These are phyloP conservation scores for Metschnikowia colocasiae DNA, from an alignment of 805 yeast genomes.

Conservation along the genomic window DNA sequence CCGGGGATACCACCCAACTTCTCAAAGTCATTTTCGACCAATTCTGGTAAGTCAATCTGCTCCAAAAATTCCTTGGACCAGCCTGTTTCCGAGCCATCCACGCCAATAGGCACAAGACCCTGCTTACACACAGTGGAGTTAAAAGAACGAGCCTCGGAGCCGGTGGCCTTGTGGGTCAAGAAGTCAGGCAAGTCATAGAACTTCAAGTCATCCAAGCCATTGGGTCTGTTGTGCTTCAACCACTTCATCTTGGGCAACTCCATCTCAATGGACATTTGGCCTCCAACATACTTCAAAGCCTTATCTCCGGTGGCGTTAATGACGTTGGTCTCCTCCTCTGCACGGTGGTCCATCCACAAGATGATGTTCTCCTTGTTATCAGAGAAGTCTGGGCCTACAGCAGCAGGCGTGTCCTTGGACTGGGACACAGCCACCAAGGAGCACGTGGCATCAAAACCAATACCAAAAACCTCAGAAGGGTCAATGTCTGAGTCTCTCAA, in stretches of 20 bases:
- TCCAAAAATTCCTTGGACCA: conserved; percentile 83
- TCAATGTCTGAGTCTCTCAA: conserved; percentile 72
- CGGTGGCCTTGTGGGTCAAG: conserved; percentile 88
- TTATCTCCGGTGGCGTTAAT: conserved; percentile 80
- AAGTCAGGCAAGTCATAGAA: conserved; percentile 93
- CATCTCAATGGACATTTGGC: conserved; percentile 97
- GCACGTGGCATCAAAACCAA: conserved; percentile 97
- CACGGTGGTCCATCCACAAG: conserved; percentile 98
- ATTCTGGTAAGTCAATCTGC: conserved; percentile 68
- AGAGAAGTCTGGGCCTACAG: conserved; percentile 87
- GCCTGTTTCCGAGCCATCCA: conserved; percentile 79
- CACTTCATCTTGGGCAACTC: conserved; percentile 96
- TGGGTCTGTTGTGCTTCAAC: conserved; percentile 82
- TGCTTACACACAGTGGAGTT: conserved; percentile 94
- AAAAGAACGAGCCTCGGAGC: conserved; percentile 78
- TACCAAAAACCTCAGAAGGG: conserved; percentile 66
- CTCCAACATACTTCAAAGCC: conserved; percentile 89
- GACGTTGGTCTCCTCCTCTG: conserved; percentile 70
- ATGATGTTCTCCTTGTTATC: conserved; percentile 76
- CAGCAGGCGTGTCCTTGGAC: conserved; percentile 62
- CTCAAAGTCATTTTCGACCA: conserved; percentile 70
- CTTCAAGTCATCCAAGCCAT: conserved; percentile 56
- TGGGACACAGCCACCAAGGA: conserved; percentile 81
- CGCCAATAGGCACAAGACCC: conserved; percentile 90
- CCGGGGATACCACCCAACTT: conserved; percentile 82